Evolutionary conservation across 768 basidiomycete genomes (phyloP), one percentile per base, ranked within the genome.

Genomic region (Hirschioporus abietinus): DNA sequence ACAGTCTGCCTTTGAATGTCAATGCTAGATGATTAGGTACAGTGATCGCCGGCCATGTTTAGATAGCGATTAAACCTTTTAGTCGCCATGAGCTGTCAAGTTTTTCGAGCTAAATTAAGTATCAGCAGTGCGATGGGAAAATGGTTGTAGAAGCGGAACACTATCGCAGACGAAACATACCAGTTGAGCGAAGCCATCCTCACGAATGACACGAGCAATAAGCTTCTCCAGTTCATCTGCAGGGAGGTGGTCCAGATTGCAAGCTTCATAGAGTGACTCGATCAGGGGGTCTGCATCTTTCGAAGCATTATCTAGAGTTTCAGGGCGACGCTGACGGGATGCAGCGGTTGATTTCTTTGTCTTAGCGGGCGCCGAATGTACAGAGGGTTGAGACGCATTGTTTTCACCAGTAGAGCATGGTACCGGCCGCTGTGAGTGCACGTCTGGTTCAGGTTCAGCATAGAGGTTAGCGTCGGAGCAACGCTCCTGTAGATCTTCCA

Each of bases 161-260:
- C 23, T 7, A 7, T 60, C 27, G 59, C n/a, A 61, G 24, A 61
- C 23, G 9, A 34, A 12, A 69, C 81, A 35, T 66, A 93, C 94
- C 94, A 98, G 97, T 72, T 99, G 96, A 20, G 92, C 86, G 72
- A 95, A 94, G 12, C 96, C 76, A 74, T 96, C 87, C 74, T 92
- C 90, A 64, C 86, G 83, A 20, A 92, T 80, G 25, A 91, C 82
- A 27, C 86, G 81, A 12, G 82, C 80, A 20, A 92, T 81, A 1
- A 89, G 73, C 60, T 76, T 75, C 71, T 91, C 88, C 15, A 92
- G 81, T 7, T 82, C 79, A 12, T 74, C 66, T 35, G 74, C 77
- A 25, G 88, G 74, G 27, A 91, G 74, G 63, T 83, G 75, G 69
- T 90, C 88, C n/a, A 91, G 70, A 0, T 77, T 76, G 0, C 83